Percentiles rank a stretch among this genome's conserved stretches.
phyloP scores from a whole-genome alignment of 805 yeast species.

The Maudiozyma bulderi region DNA sequence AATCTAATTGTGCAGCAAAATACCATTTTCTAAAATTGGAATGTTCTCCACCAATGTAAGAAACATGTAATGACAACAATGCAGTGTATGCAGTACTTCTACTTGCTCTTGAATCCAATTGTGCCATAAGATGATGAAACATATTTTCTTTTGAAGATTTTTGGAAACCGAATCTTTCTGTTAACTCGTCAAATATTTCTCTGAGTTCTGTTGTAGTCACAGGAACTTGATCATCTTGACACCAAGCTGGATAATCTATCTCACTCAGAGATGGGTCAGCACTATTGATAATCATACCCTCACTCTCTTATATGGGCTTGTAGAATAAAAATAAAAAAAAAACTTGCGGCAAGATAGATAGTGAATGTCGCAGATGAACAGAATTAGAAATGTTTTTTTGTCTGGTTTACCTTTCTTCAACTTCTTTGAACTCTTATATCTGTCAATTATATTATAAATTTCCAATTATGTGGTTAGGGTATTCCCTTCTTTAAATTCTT shows the following conservation, averaged over 20 bases:
- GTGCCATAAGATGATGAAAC: slow-evolving; percentile 69
- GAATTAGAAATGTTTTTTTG: too few relatives aligned
- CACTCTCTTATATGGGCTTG: too few relatives aligned
- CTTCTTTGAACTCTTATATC: too few relatives aligned
- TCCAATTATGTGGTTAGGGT: too few relatives aligned
- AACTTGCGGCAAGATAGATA: too few relatives aligned
- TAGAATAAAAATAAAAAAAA: not conserved
- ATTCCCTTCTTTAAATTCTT: too few relatives aligned
- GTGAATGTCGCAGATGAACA: too few relatives aligned
- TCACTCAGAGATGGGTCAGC: slow-evolving; percentile 13
- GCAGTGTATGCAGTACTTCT: slow-evolving; percentile 68
- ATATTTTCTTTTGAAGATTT: slow-evolving; percentile 66
- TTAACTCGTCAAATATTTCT: slow-evolving; percentile 47
- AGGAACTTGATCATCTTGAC: slow-evolving; percentile 50
- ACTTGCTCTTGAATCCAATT: slow-evolving; percentile 79
- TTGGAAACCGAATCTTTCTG: slow-evolving; percentile 76
- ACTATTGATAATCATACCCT: slow-evolving; percentile 2
- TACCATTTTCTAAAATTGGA: slow-evolving; percentile 90
- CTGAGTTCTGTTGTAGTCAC: slow-evolving; percentile 57
- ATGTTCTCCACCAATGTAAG: slow-evolving; percentile 84
- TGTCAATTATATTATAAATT: too few relatives aligned
- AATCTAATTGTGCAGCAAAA: slow-evolving; percentile 72
- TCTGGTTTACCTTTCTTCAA: too few relatives aligned
- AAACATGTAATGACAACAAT: slow-evolving; percentile 68
- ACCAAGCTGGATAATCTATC: slow-evolving; percentile 29